Percentiles rank a stretch among this genome's conserved stretches.
Evolutionary conservation across 2,329 filamentous ascomycete genomes (phyloP).

Genomic region (Diaporthe batatas): DNA sequence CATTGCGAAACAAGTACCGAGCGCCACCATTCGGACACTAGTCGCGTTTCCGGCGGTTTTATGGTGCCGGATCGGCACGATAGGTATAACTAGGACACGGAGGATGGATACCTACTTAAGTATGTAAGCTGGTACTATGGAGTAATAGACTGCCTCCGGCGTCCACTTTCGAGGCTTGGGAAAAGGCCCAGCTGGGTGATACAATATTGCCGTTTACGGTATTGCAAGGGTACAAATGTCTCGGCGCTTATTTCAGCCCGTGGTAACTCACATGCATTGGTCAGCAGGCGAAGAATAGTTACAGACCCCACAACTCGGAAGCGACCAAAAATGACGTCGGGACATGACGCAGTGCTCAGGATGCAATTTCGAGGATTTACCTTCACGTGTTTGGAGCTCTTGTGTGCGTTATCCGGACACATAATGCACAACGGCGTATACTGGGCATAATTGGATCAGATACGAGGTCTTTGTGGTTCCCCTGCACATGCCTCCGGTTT

Average conservation of each 20-base stretch:
- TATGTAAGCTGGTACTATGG: too few relatives aligned
- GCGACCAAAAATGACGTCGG: neutral
- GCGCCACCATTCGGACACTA: neutral
- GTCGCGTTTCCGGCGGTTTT: neutral
- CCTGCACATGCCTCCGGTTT: too few relatives aligned
- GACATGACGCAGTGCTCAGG: neutral
- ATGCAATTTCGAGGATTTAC: neutral
- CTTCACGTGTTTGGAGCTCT: neutral
- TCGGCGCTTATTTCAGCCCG: conserved; percentile 6
- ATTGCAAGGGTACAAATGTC: neutral
- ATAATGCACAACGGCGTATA: neutral
- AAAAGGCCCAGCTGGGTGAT: neutral
- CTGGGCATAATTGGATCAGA: neutral
- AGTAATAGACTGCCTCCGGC: neutral
- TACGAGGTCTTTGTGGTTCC: too few relatives aligned
- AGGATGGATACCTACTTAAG: too few relatives aligned
- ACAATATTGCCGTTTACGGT: neutral
- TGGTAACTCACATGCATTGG: conserved; percentile 2
- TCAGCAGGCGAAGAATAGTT: neutral
- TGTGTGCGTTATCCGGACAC: neutral
- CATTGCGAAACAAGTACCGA: neutral
- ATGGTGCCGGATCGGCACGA: neutral
- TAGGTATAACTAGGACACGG: neutral
- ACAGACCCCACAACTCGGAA: neutral
- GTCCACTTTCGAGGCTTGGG: neutral